Percentiles rank a stretch among this genome's conserved stretches.
These are phyloP conservation scores for Phytomonas serpens DNA, from an alignment of 208 protist genomes.

Conservation along the genomic window DNA sequence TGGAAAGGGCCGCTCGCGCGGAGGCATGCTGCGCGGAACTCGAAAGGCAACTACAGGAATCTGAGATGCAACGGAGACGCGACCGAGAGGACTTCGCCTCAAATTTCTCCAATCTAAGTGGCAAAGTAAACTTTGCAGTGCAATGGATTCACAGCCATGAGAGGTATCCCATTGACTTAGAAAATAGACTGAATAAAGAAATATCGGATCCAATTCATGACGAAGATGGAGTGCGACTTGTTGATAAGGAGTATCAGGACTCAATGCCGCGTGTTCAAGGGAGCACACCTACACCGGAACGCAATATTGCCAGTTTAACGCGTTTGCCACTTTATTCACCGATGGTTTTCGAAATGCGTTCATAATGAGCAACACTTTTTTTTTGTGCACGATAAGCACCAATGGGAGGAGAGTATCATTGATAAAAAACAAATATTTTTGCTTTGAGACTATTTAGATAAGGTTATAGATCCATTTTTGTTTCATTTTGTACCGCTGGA, in stretches of 20 bases:
- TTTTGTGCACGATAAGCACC: not conserved
- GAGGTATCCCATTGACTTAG: not conserved
- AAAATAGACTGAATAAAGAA: not conserved
- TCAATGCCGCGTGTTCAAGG: constrained; percentile 11
- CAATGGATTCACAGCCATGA: constrained; percentile 14
- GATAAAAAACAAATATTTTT: not conserved
- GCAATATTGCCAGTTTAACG: constrained; percentile 15
- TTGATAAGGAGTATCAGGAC: not conserved
- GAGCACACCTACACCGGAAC: constrained; percentile 32
- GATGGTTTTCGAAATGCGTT: constrained; percentile 40
- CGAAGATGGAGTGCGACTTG: not conserved
- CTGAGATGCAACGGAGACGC: not conserved
- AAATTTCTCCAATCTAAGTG: constrained; percentile 1
- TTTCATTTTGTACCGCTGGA: constrained; percentile 9
- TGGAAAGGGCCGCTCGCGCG: constrained; percentile 5
- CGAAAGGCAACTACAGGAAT: constrained; percentile 14
- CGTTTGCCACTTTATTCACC: constrained; percentile 58
- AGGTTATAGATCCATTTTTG: constrained; percentile 8
- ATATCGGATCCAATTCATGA: not conserved
- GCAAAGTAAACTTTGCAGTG: constrained; percentile 4
- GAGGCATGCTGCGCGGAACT: constrained; percentile 14
- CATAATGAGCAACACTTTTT: constrained; percentile 5
- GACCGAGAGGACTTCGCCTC: constrained; percentile 5
- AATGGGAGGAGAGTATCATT: not conserved
- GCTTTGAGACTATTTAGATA: constrained; percentile 6